Evolutionary conservation across 2,329 filamentous ascomycete genomes (phyloP), one percentile per base, ranked within the genome.

Genomic region (Phaeophleospora eucalypticola): DNA sequence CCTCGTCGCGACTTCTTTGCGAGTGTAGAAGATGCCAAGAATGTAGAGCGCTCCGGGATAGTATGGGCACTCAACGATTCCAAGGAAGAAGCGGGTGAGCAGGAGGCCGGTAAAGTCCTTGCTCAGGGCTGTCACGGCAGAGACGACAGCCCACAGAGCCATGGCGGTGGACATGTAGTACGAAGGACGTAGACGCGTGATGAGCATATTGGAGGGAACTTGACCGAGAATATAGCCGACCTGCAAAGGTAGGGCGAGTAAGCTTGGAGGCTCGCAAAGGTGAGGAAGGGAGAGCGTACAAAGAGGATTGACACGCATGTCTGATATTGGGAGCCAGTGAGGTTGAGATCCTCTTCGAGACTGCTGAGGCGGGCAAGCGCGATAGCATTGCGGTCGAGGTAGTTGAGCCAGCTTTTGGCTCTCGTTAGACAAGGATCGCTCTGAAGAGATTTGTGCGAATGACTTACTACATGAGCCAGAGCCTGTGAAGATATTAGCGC

Each of bases 1-100:
- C 2, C 86, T 79, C 33, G 87, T 68, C 3, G 83, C 84, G 1
- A 88, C 75, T 65, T 89, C 84, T 29, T 77, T 75, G 59, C 83
- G 84, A 38, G 80, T 84, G 68, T 89, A 89, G 71, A 87, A 89
- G 53, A 87, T 77, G 0, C 85, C 87, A 15, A 89, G 72, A 21
- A 74, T 49, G 57, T 87, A 87, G 3, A 51, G 36, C 57, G 68
- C 48, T 71, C 67, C n/a, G 59, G 52, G 49, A 27, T 57, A 50
- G 42, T 55, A 58, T 19, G 34, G 21, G 4, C 44, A 44, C 21
- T 55, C 52, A 12, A 55, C 39, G 16, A 46, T 17, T 10, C 52
- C 52, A 7, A 54, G 41, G 37, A 52, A 42, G 14, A 55, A 48
- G 34, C 52, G 34, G 24, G 57, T 57, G 12, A 58, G 45, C 3